These are phyloP conservation scores for Camellia oleifera DNA, from an alignment of 179 eudicot genomes.

Conservation along the genomic window DNA sequence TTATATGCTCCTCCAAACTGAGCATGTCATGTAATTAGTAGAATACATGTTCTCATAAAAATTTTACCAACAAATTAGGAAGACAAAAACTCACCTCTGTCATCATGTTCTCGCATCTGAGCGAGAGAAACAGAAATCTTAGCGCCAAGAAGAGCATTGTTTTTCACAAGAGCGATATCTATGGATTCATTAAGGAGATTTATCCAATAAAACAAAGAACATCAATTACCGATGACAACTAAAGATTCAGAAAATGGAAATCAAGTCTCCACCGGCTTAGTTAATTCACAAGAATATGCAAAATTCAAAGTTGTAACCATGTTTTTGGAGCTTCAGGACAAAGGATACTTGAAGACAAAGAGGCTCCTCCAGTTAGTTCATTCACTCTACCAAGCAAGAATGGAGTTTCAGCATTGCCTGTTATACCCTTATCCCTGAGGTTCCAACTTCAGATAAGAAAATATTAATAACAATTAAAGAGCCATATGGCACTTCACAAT, in stretches of 20 bases:
- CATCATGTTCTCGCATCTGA: constrained; percentile 30
- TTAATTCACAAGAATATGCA: background rate
- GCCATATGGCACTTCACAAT: background rate
- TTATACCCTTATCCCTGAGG: constrained; percentile 73
- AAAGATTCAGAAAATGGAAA: background rate
- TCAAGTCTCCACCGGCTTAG: background rate
- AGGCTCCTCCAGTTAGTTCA: constrained; percentile 92
- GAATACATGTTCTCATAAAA: background rate
- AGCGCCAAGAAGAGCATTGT: constrained; percentile 79
- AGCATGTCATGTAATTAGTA: background rate
- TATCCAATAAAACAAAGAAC: background rate
- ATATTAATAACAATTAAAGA: background rate
- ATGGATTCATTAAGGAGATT: constrained; percentile 35
- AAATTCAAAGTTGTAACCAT: background rate
- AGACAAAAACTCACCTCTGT: constrained; percentile 27
- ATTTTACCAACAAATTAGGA: background rate
- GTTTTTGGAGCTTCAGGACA: constrained; percentile 8
- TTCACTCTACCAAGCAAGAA: constrained; percentile 90
- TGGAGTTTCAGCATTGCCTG: constrained; percentile 96
- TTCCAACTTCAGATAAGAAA: background rate
- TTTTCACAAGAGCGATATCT: constrained; percentile 92
- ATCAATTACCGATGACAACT: constrained; percentile 7
- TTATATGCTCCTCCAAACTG: background rate
- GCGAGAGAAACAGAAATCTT: constrained; percentile 71
- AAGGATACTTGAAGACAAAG: constrained; percentile 96